These are phyloP conservation scores for Akanthomyces uredinophilus DNA, from an alignment of 2,329 filamentous ascomycete species.

Conservation along the genomic window DNA sequence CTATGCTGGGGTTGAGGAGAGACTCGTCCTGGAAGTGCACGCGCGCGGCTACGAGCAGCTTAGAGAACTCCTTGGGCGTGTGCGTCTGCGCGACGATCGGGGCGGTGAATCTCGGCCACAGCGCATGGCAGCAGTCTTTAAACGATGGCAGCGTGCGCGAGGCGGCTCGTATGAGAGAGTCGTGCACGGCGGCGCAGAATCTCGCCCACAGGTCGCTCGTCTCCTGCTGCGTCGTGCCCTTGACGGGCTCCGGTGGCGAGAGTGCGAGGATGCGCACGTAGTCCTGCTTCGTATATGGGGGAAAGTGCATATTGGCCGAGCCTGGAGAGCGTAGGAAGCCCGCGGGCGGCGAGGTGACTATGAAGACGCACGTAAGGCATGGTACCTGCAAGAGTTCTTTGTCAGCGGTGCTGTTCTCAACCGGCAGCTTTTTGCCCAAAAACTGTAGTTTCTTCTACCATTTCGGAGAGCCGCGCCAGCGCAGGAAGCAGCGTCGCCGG, in stretches of 20 bases:
- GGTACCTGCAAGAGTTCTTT: conserved; percentile 56
- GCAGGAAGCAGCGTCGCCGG: conserved; percentile 74
- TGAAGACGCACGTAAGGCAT: conserved; percentile 68
- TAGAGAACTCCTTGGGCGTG: conserved; percentile 74
- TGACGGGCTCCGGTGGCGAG: conserved; percentile 38
- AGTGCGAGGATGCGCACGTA: conserved; percentile 71
- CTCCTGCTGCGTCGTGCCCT: conserved; percentile 47
- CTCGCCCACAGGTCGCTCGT: conserved; percentile 70
- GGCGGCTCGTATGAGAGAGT: conserved; percentile 75
- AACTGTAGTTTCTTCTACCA: conserved; percentile 42
- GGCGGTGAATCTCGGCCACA: conserved; percentile 82
- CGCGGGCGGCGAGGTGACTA: conserved; percentile 67
- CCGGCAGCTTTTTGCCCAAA: neutral
- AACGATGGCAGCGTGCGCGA: conserved; percentile 75
- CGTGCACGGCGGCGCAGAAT: conserved; percentile 80
- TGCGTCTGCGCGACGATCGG: conserved; percentile 72
- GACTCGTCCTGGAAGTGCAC: conserved; percentile 67
- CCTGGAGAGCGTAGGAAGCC: conserved; percentile 65
- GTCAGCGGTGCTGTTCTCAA: neutral
- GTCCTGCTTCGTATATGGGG: conserved; percentile 76
- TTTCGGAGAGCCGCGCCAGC: conserved; percentile 74
- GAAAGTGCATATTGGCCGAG: conserved; percentile 74
- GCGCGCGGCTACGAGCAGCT: conserved; percentile 68
- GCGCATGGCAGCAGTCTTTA: conserved; percentile 59
- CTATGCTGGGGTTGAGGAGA: conserved; percentile 61